These are phyloP conservation scores for Aspergillus tamarii DNA, from an alignment of 2,329 filamentous ascomycete species.

Conservation along the genomic window DNA sequence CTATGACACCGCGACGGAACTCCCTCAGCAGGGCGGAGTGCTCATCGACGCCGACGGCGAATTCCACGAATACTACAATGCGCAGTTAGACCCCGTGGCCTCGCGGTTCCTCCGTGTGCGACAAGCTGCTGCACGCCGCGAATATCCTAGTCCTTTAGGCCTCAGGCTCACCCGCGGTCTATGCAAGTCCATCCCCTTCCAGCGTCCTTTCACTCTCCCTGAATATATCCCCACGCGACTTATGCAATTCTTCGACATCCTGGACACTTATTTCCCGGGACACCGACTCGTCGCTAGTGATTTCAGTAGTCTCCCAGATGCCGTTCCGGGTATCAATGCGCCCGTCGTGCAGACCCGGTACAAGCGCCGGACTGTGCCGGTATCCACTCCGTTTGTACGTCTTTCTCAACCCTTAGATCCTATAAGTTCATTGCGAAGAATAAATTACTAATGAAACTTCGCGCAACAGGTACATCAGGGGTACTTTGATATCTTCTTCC, in stretches of 20 bases:
- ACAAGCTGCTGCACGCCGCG: conserved; percentile 64
- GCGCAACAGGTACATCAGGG: conserved; percentile 82
- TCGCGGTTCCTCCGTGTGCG: conserved; percentile 83
- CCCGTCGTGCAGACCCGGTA: conserved; percentile 97
- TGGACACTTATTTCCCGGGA: conserved; percentile 84
- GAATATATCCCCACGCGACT: conserved; percentile 94
- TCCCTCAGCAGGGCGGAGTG: conserved; percentile 85
- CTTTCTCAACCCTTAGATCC: neutral
- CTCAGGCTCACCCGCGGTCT: conserved; percentile 63
- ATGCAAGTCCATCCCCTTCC: conserved; percentile 67
- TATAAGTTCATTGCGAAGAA: neutral
- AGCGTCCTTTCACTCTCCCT: conserved; percentile 74
- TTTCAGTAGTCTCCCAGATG: conserved; percentile 83
- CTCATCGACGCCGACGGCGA: conserved; percentile 83
- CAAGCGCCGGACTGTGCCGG: conserved; percentile 81
- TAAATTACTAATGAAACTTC: conserved; percentile 10
- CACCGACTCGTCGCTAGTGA: conserved; percentile 89
- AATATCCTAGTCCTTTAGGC: conserved; percentile 47
- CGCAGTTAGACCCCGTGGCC: conserved; percentile 77
- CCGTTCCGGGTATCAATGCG: conserved; percentile 81
- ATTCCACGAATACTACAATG: conserved; percentile 92
- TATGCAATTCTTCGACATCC: conserved; percentile 95
- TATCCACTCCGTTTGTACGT: conserved; percentile 84
- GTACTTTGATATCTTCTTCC: conserved; percentile 98
- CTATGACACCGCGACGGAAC: conserved; percentile 79